Conservation (phyloP, 352 stramenopile genomes). For the Pythium plurisporium region DNA sequence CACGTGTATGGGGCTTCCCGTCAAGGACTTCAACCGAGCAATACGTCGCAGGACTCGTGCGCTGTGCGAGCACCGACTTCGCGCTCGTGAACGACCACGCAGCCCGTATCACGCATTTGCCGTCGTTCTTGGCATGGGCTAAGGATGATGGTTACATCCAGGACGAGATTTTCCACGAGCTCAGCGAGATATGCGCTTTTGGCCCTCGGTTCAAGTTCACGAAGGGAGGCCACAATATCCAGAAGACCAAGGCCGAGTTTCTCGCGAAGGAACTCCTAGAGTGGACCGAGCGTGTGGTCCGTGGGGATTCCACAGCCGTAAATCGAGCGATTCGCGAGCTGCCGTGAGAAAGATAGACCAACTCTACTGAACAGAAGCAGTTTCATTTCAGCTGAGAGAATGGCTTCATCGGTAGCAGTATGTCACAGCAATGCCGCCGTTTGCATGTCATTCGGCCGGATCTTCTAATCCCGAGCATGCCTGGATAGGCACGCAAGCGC, state of each 20-base stretch:
- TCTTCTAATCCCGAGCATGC: too few relatives aligned
- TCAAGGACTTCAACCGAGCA: constrained; percentile 4
- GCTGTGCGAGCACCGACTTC: constrained; percentile 34
- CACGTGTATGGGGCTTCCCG: constrained; percentile 20
- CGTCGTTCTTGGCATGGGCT: constrained; percentile 38
- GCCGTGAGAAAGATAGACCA: constrained; percentile 1
- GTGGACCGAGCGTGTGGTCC: constrained; percentile 21
- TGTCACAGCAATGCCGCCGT: too few relatives aligned
- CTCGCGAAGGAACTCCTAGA: constrained; percentile 21
- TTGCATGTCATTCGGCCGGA: too few relatives aligned
- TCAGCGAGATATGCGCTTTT: constrained; percentile 16
- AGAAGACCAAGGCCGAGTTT: constrained; percentile 39
- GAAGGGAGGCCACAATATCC: constrained; percentile 44
- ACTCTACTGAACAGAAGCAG: background rate
- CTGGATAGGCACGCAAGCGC: too few relatives aligned
- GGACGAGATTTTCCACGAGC: constrained; percentile 26
- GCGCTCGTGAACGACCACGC: constrained; percentile 25
- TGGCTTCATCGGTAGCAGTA: too few relatives aligned
- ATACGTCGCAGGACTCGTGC: constrained; percentile 29
- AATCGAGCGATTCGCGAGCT: constrained; percentile 1
- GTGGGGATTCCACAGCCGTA: background rate
- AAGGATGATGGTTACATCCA: constrained; percentile 31
- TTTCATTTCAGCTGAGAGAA: too few relatives aligned
- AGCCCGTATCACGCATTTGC: constrained; percentile 20
- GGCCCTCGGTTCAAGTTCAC: constrained; percentile 35